Evolutionary conservation across 2,329 filamentous ascomycete species (phyloP), one percentile per base, ranked within the genome.

Genomic region (Scedosporium dehoogii): DNA sequence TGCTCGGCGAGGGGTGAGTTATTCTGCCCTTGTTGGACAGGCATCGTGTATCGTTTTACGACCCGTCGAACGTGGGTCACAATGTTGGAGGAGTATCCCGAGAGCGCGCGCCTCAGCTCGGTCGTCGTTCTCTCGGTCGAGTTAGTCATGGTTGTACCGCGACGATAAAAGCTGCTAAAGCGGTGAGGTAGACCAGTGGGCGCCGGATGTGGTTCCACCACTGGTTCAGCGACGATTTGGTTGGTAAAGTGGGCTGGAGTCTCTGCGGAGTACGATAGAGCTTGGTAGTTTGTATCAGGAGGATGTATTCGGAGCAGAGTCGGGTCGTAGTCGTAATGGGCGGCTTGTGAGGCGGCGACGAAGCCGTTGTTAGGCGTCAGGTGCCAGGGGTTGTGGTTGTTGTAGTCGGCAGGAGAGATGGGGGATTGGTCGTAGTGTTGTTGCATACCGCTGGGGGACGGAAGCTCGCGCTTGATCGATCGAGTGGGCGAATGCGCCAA

Each of bases 401-500:
- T 3, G 38, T 48, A 12, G 23, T 29, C 25, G 44, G 29, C 58
- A 6, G 58, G 25, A 6, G 58, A 51, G 23, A 56, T 21, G 29
- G 60, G 48, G 12, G 46, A 23, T 48, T 56, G 44, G 25, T 58
- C 55, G 27, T 51, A 33, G 58, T 18, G 21, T 7, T 33, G 23
- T 33, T 33, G 29, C 23, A 44, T 25, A 33, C 12, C 38, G 23
- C 44, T 18, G 6, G 46, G 48, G 1, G 59, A 42, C 16, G 59
- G 23, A 62, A 64, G 51, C 64, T 44, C 59, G 63, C 14, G 55
- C 59, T 29, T 29, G 60, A 53, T 65, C 12, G 64, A 67, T 27
- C 77, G 70, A 6, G 70, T 73, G 4, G 75, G 72, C 25, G 79
- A 79, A 18, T 71, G 71, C 18, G 73, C 70, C 3, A 81, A 72